Evolutionary conservation across 305 asterid genomes (phyloP).

Genomic region (Salvia sclarea): DNA sequence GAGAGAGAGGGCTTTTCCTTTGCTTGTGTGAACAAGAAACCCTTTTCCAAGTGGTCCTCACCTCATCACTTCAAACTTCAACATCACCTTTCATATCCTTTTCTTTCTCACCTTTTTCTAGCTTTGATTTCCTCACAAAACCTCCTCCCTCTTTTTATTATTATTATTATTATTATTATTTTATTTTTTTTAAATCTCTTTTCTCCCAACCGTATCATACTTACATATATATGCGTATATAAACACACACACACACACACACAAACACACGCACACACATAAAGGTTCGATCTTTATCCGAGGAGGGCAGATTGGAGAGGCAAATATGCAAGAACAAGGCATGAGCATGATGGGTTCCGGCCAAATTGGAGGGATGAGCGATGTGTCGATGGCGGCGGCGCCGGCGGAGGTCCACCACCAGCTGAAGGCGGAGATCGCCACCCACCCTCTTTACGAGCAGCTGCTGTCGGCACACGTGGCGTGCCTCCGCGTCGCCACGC

Average conservation of each 20-base stretch:
- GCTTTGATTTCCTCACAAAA: slow-evolving; percentile 33
- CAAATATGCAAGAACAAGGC: slow-evolving; percentile 58
- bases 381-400: slow-evolving; percentile 44
- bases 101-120: slow-evolving; percentile 27
- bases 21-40: slow-evolving; percentile 28
- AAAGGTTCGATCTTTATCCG: background rate
- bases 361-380: slow-evolving; percentile 44
- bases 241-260: background rate
- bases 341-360: slow-evolving; percentile 51
- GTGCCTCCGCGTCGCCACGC: slow-evolving; percentile 98
- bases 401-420: slow-evolving; percentile 50
- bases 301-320: too few relatives aligned
- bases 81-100: slow-evolving; percentile 31
- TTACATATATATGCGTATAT: background rate
- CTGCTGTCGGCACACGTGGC: slow-evolving; percentile 92
- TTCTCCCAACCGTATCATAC: slow-evolving; percentile 7
- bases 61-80: slow-evolving; percentile 34
- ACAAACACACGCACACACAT: too few relatives aligned
- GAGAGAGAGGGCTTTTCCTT: too few relatives aligned
- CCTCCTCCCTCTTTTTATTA: too few relatives aligned
- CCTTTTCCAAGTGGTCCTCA: slow-evolving; percentile 49
- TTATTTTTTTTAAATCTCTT: too few relatives aligned
- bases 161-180: too few relatives aligned
- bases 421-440: slow-evolving; percentile 84
- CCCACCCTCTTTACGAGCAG: slow-evolving; percentile 88